Evolutionary conservation across 768 basidiomycete species (phyloP).

Genomic region (Filobasidium floriforme): DNA sequence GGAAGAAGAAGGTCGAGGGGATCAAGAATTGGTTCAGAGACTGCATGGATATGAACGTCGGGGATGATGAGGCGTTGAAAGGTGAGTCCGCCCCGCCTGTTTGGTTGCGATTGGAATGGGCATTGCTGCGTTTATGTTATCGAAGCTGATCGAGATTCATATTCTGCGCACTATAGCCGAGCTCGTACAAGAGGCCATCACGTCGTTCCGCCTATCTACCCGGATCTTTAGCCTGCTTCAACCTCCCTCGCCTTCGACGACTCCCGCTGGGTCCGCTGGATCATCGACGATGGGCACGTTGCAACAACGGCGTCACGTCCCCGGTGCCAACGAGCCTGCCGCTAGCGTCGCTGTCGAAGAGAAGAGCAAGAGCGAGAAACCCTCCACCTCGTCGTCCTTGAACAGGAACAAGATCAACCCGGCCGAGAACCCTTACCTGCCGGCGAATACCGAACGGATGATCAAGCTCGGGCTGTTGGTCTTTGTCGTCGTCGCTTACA

Average conservation of each 20-base stretch:
- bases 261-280: not conserved
- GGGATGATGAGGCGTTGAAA: constrained; percentile 24
- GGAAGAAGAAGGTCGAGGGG: constrained; percentile 51
- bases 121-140: not conserved
- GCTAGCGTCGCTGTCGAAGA: not conserved
- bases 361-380: not conserved
- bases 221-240: constrained; percentile 18
- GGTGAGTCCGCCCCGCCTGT: constrained; percentile 3
- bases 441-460: not conserved
- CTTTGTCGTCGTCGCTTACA: not conserved
- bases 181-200: constrained; percentile 21
- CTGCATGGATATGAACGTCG: constrained; percentile 37
- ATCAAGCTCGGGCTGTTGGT: not conserved
- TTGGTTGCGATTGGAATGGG: not conserved
- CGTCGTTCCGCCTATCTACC: constrained; percentile 19
- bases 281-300: not conserved
- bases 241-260: constrained; percentile 3
- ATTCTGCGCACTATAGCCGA: constrained; percentile 3
- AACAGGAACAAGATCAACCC: not conserved
- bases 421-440: not conserved
- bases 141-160: not conserved
- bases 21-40: constrained; percentile 66
- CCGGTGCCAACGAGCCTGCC: not conserved
- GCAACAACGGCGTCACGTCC: not conserved
- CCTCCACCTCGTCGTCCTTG: not conserved